A percentile compares a stretch with the other conserved stretches of the same genome.
Evolutionary conservation across 192 early-diverging fungal genomes (phyloP).

Genomic region (Martensiomyces pterosporus): DNA sequence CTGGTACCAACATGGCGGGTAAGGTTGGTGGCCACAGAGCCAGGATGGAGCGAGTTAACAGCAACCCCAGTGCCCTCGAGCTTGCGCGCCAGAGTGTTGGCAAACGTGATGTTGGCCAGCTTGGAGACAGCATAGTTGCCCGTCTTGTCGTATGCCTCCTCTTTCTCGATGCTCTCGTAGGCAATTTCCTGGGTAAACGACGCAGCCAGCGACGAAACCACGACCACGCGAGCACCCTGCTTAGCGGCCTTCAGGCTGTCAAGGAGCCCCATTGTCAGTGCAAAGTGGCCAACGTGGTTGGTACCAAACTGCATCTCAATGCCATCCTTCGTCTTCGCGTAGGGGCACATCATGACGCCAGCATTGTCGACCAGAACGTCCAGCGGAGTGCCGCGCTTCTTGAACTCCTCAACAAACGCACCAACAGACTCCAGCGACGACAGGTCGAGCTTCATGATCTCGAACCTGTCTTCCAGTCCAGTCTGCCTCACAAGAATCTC

Average conservation of each 20-base stretch:
- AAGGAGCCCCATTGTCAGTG: slow-evolving; percentile 31
- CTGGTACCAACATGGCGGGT: slow-evolving; percentile 17
- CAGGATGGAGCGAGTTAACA: slow-evolving; percentile 29
- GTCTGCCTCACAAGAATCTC: slow-evolving; percentile 34
- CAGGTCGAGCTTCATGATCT: slow-evolving; percentile 50
- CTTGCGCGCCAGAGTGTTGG: slow-evolving; percentile 28
- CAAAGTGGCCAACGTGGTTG: slow-evolving; percentile 61
- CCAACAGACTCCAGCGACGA: slow-evolving; percentile 44
- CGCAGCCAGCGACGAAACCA: slow-evolving; percentile 33
- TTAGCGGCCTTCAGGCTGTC: slow-evolving; percentile 16
- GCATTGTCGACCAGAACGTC: slow-evolving; percentile 49
- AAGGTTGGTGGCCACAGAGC: slow-evolving; percentile 17
- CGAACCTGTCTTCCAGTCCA: slow-evolving; percentile 25
- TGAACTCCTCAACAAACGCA: slow-evolving; percentile 37
- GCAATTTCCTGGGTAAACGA: slow-evolving; percentile 18
- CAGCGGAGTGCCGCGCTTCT: slow-evolving; percentile 13
- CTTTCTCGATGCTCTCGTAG: slow-evolving; percentile 17
- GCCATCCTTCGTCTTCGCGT: slow-evolving; percentile 50
- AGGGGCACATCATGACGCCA: slow-evolving; percentile 61
- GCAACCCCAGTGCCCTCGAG: slow-evolving; percentile 14
- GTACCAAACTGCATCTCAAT: slow-evolving; percentile 66
- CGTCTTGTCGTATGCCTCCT: slow-evolving; percentile 7
- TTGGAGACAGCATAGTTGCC: slow-evolving; percentile 35
- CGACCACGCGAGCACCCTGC: slow-evolving; percentile 29
- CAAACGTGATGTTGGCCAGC: slow-evolving; percentile 43